Evolutionary conservation across 2,329 filamentous ascomycete species (phyloP).

Genomic region (Dothideomycetes sp.): DNA sequence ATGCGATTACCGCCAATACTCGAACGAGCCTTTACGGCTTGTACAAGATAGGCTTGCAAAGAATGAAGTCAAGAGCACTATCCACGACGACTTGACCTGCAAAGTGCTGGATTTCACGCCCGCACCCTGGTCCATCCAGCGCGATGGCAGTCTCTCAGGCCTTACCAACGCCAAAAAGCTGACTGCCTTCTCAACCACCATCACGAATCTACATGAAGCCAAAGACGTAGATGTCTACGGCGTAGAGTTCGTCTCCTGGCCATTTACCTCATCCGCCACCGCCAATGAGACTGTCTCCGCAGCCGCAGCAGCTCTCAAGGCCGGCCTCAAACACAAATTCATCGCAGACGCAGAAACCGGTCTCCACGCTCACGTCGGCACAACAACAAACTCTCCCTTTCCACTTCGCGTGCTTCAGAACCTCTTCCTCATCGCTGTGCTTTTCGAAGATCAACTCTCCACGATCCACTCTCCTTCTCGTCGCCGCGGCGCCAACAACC

Average conservation of each 20-base stretch:
- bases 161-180: background rate
- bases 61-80: background rate
- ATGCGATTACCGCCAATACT: background rate
- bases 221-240: background rate
- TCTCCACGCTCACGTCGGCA: slow-evolving; percentile 17
- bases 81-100: background rate
- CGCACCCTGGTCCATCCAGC: background rate
- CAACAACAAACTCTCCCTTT: slow-evolving; percentile 7
- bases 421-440: slow-evolving; percentile 13
- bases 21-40: background rate
- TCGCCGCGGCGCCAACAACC: slow-evolving; percentile 6
- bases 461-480: slow-evolving; percentile 11
- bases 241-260: background rate
- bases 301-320: background rate
- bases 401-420: slow-evolving; percentile 13
- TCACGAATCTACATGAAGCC: background rate
- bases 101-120: background rate
- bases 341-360: slow-evolving; percentile 11
- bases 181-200: background rate
- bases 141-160: background rate
- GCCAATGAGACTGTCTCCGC: background rate
- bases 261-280: background rate
- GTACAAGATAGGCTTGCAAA: background rate
- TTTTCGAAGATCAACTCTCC: slow-evolving; percentile 13
- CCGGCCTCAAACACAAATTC: slow-evolving; percentile 1